Conservation (phyloP, 176 grass and related monocot species). For the Rhynchospora breviuscula region DNA sequence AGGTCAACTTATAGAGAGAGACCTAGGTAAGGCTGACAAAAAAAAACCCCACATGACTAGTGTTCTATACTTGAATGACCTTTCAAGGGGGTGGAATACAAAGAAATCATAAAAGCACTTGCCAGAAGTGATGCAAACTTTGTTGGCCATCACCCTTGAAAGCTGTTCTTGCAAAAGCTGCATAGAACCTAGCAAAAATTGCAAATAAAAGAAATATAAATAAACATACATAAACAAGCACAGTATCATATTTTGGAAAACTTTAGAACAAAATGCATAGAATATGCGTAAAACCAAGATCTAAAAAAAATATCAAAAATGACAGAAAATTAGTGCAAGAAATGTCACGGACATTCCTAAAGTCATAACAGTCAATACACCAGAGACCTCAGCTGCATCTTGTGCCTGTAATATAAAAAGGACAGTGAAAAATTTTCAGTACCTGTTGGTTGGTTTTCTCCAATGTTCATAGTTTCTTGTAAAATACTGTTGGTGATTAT, state of each 20-base stretch:
- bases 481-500: background rate
- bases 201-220: background rate
- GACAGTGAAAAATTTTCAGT: constrained; percentile 5
- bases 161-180: constrained; percentile 95
- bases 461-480: background rate
- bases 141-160: constrained; percentile 89
- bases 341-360: constrained; percentile 85
- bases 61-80: background rate
- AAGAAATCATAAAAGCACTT: constrained; percentile 27
- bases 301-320: constrained; percentile 11
- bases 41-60: background rate
- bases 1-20: background rate
- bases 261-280: constrained; percentile 13
- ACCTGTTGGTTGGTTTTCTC: background rate
- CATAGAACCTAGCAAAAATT: constrained; percentile 71
- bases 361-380: constrained; percentile 93
- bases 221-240: background rate
- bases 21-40: background rate
- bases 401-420: constrained; percentile 55
- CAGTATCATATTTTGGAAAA: background rate
- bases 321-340: constrained; percentile 20
- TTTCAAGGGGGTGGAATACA: background rate
- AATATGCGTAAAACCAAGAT: background rate
- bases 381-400: constrained; percentile 73
- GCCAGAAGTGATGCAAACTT: constrained; percentile 97